Base-by-base conservation (phyloP, 495 filamentous ascomycete genomes). In the Trichoderma reesei region DNA sequence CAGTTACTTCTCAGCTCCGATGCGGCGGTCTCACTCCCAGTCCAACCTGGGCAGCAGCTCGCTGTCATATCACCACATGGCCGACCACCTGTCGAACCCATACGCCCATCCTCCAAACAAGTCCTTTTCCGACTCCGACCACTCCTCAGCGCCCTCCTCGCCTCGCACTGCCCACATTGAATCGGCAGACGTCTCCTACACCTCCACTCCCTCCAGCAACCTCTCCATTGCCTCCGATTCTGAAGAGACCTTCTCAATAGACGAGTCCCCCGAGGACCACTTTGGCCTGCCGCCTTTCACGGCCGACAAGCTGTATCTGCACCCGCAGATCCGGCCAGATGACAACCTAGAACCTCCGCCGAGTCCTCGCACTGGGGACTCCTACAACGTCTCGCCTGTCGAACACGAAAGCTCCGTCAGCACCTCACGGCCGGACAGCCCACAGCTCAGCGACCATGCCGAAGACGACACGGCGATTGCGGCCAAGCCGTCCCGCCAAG, bases 391-490 rank as follows among this genome's bases (percentile, higher is more conserved):
- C 18, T 80, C 79, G 8, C 76, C 79, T 41, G 74, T 73, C 60
- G 79, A 78, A 11, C 72, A 74, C 20, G 75, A 76, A 63, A 75
- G 70, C 20, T 79, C 77, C 34, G 73, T 74, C 39, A 72, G 68
- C 41, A 76, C 77, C 10, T 80, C 82, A 10, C 72, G 79, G 44
- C 79, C 81, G 13, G 78, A 73, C 3, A 78, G 76, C 1, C 79
- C 80, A 2, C 74, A 74, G 11, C 39, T 71, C 14, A 62, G 69
- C 18, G 79, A 82, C 51, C 77, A 80, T 61, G 87, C 90, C 16
- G 88, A 90, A 56, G 94, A 98, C 70, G 94, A 98, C 73, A 89
- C 84, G 16, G 87, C 88, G 33, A 79, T 96, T 34, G 81, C 85
- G 65, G 80, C 79, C 31, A 87, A 91, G 68, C 94, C 94, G 33